phyloP scores from a whole-genome alignment of 371 early-diverging fungal species.

The Mucor lusitanicus region DNA sequence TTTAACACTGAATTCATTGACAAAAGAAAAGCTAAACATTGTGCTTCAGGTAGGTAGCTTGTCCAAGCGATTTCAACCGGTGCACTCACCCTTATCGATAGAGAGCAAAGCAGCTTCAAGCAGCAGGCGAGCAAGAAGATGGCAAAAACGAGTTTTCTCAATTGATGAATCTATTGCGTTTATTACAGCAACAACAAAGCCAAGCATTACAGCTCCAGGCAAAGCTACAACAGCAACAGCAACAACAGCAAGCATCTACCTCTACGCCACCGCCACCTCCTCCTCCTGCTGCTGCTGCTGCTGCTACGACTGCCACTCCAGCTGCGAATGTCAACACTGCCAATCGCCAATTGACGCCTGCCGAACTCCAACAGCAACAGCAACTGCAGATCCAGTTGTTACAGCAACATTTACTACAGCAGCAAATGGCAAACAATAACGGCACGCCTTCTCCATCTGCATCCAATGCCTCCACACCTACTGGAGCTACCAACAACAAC shows the following conservation, averaged over 20 bases:
- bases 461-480: conserved; percentile 7
- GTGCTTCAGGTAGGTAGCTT: conserved; percentile 33
- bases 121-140: conserved; percentile 71
- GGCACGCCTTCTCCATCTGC: conserved; percentile 16
- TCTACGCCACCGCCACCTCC: conserved; percentile 16
- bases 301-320: not conserved
- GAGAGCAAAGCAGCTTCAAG: conserved; percentile 51
- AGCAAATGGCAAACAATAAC: conserved; percentile 19
- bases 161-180: conserved; percentile 63
- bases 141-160: conserved; percentile 70
- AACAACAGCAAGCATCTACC: conserved; percentile 55
- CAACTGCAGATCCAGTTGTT: conserved; percentile 35
- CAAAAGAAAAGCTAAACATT: conserved; percentile 40
- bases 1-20: conserved; percentile 27
- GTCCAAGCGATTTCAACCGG: not conserved
- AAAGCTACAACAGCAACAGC: conserved; percentile 52
- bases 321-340: not conserved
- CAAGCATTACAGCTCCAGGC: conserved; percentile 20
- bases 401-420: conserved; percentile 28
- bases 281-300: not conserved
- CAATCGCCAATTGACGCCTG: conserved; percentile 26
- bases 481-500: conserved; percentile 2
- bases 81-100: not conserved
- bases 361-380: conserved; percentile 55
- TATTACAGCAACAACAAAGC: conserved; percentile 48